These are phyloP conservation scores for Lichina pygmaea DNA, from an alignment of 495 filamentous ascomycete species.

Conservation along the genomic window DNA sequence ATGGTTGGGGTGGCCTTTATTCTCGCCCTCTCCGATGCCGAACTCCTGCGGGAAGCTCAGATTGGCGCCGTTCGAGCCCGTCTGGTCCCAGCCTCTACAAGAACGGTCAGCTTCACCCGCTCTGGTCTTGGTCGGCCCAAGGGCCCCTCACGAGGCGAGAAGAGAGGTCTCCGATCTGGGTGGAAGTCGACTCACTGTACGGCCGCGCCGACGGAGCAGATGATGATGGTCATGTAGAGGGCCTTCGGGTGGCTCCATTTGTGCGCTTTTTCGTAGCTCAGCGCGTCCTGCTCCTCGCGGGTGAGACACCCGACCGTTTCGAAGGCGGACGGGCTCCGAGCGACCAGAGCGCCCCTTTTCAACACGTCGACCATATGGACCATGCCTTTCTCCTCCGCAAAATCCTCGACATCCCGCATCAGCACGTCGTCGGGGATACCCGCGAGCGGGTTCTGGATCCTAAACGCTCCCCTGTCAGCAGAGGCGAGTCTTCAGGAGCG, in stretches of 20 bases:
- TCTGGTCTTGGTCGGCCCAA: no score
- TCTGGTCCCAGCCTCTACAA: constrained; percentile 28
- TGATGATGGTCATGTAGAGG: constrained; percentile 41
- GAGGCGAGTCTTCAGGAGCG: not conserved
- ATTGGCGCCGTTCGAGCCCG: constrained; percentile 49
- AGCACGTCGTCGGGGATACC: constrained; percentile 24
- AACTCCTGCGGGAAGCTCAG: constrained; percentile 31
- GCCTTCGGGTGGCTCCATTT: constrained; percentile 36
- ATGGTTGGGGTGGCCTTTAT: constrained; percentile 12
- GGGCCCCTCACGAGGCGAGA: no score
- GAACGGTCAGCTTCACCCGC: no score
- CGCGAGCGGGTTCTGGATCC: constrained; percentile 29
- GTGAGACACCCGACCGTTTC: constrained; percentile 28
- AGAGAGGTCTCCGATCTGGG: no score
- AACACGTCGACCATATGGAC: constrained; percentile 20
- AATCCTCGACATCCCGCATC: constrained; percentile 25
- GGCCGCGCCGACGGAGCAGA: constrained; percentile 44
- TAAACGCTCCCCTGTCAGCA: constrained; percentile 5
- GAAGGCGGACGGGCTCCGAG: constrained; percentile 27
- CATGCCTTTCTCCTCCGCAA: constrained; percentile 23
- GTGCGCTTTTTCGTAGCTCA: constrained; percentile 30
- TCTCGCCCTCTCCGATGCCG: constrained; percentile 14
- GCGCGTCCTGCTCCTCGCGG: constrained; percentile 20
- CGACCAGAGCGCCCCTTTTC: constrained; percentile 35
- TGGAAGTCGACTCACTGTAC: constrained; percentile 21